Evolutionary conservation across 352 stramenopile genomes (phyloP), one percentile per base, ranked within the genome.

Genomic region (Phytophthora sansomeana): DNA sequence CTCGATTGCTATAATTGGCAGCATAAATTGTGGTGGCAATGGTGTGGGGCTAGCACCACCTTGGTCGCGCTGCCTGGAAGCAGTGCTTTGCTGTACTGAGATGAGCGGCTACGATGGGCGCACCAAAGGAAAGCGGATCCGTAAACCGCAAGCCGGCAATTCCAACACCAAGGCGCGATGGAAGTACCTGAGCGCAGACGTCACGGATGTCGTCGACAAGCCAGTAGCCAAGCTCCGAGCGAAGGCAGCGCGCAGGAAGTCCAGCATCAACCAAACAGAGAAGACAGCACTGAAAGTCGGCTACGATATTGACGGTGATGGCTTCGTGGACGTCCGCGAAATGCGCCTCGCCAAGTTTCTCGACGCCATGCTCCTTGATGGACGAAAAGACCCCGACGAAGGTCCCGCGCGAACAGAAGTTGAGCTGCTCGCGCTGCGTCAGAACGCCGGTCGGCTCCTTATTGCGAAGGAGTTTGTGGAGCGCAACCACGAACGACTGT

Each of bases 401-500:
- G 44, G 53, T 4, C 63, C 47, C 1, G 51, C 51, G 24, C 46
- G 53, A 16, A 68, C 36, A 1, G 83, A 87, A 36, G 30, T 47
- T 6, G 78, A 89, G 17, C 60, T 84, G 7, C 56, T 81, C 19
- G 67, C 63, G 13, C 82, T 91, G 72, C 78, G 75, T 1, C 78
- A 89, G 32, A 70, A 72, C 14, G 83, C 81, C 4, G 83, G 83
- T 5, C 70, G 77, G 4, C 50, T 89, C 35, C 79, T 89, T 16
- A 81, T 91, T 32, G 82, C 82, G 13, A 89, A 83, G 19, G 82
- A 91, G 69, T 91, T 91, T 44, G 62, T 89, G 19, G 74, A 91
- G 56, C 80, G 80, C 48, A 91, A 91, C 69, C 76, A 86, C 26
- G 80, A 78, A 21, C 78, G 80, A 6, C 54, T 91, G 9, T 89